Evolutionary conservation across 108 stramenopile genomes (phyloP), one percentile per base, ranked within the genome.

Genomic region (Hondaea fermentalgiana): DNA sequence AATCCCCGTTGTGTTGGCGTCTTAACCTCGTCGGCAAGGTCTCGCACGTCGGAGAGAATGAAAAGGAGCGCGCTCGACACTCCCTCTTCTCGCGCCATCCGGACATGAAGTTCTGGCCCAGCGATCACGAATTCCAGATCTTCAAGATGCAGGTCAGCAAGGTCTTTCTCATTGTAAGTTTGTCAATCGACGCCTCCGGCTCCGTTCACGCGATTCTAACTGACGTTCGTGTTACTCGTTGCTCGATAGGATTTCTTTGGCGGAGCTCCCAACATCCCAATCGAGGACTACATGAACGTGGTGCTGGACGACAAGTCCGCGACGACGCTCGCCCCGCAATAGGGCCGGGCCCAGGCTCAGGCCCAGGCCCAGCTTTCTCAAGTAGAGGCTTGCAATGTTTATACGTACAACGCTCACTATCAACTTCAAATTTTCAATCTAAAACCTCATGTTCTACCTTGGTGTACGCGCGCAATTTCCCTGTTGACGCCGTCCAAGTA

Each of bases 61-160:
- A 8, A 8, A 4, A 3, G 28, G 43, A 53, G n/a, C n/a, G 6
- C 10, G 76, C 76, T 12, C 45, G 12, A 6, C 19, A 3, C 45
- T 83, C 45, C 2, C 51, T 83, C n/a, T 83, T 83, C 51, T 83
- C 76, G 49, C 45, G 51, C 19, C 76, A 83, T 45, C 51, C 51
- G n/a, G 76, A 83, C n/a, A 83, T 83, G 76, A 35, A 83, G 28
- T 83, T 53, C 51, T 83, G 76, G 76, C 76, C 76, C 10, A 53
- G 51, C 51, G 51, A 53, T 45, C 76, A 83, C 76, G 12, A 47
- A 10, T 83, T 83, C 23, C 17, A 19, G 10, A 45, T 35, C 4
- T 53, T 53, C 49, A 47, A 53, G 49, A 47, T 83, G 49, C 3
- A 47, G 25, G 76, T 83, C 16, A 47, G 28, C n/a, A 83, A 83